phyloP scores from a whole-genome alignment of 1,139 yeast genomes.

The Diutina rugosa region DNA sequence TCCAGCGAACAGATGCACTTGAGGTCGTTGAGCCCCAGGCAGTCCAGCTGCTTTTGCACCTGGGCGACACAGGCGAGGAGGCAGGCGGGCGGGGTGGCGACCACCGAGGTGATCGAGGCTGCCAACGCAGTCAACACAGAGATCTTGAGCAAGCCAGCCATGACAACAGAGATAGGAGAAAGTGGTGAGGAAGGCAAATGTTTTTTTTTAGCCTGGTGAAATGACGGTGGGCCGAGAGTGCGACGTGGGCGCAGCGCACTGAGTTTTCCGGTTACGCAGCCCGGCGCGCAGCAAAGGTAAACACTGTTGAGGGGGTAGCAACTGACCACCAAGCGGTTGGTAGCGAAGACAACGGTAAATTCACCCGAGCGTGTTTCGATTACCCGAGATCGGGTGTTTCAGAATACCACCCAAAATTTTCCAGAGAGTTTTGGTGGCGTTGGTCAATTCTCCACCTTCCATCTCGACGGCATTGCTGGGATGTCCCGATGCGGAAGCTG shows the following conservation, averaged over 20 bases:
- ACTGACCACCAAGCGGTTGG: not conserved
- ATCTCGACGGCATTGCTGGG: not conserved
- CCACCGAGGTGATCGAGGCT: constrained; percentile 31
- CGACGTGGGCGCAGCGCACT: not conserved
- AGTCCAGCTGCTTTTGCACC: constrained; percentile 42
- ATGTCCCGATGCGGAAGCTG: not conserved
- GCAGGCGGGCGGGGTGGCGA: constrained; percentile 84
- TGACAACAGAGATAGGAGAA: not conserved
- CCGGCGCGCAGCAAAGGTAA: not conserved
- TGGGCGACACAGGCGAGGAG: constrained; percentile 75
- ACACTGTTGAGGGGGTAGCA: not conserved
- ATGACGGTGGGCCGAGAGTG: not conserved
- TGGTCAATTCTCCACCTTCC: too few relatives aligned
- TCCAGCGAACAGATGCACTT: constrained; percentile 52
- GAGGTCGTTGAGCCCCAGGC: constrained; percentile 48
- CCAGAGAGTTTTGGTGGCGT: too few relatives aligned
- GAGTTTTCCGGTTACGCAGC: not conserved
- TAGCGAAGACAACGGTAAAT: not conserved
- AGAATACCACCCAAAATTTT: too few relatives aligned
- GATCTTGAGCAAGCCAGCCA: constrained; percentile 11
- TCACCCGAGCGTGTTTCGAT: not conserved
- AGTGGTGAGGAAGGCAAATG: not conserved
- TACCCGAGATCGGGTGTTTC: not conserved
- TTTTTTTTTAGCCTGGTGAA: not conserved
- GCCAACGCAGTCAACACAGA: constrained; percentile 40